Evolutionary conservation across 164 flowering plant genomes (phyloP).

Genomic region (Nymphaea thermarum): DNA sequence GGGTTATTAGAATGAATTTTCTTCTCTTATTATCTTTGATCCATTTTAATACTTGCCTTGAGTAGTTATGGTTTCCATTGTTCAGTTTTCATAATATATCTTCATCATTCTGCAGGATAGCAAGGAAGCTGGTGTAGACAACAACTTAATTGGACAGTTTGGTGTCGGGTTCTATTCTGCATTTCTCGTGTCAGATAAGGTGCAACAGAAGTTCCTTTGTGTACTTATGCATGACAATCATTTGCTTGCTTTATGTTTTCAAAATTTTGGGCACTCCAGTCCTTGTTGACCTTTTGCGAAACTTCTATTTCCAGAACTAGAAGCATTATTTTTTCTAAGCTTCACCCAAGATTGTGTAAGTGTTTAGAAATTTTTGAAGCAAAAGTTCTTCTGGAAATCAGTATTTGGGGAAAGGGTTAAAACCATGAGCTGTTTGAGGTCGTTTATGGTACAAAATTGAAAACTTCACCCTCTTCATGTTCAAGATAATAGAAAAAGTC

Average conservation of each 20-base stretch:
- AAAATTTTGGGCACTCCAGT: background rate
- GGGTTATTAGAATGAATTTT: background rate
- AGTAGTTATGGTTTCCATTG: background rate
- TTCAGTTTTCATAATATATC: background rate
- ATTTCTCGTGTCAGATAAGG: slow-evolving; percentile 83
- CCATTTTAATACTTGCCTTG: background rate
- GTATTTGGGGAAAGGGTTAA: too few relatives aligned
- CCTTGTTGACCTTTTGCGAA: background rate
- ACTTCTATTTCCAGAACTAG: background rate
- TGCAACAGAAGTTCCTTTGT: slow-evolving; percentile 2
- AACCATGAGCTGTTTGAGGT: too few relatives aligned
- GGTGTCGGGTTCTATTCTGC: slow-evolving; percentile 99
- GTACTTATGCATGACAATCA: too few relatives aligned
- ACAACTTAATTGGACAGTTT: slow-evolving; percentile 95
- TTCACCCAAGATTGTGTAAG: too few relatives aligned
- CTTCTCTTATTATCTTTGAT: background rate
- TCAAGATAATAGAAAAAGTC: too few relatives aligned
- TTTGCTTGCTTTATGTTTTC: background rate
- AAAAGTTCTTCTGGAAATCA: too few relatives aligned
- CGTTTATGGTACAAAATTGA: too few relatives aligned
- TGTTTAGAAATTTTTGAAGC: too few relatives aligned
- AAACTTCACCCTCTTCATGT: too few relatives aligned
- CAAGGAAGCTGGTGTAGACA: slow-evolving; percentile 84
- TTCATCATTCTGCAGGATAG: slow-evolving; percentile 51
- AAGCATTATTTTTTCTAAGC: too few relatives aligned